These are phyloP conservation scores for Anastatica hierochuntica DNA, from an alignment of 345 rosid genomes.

Conservation along the genomic window DNA sequence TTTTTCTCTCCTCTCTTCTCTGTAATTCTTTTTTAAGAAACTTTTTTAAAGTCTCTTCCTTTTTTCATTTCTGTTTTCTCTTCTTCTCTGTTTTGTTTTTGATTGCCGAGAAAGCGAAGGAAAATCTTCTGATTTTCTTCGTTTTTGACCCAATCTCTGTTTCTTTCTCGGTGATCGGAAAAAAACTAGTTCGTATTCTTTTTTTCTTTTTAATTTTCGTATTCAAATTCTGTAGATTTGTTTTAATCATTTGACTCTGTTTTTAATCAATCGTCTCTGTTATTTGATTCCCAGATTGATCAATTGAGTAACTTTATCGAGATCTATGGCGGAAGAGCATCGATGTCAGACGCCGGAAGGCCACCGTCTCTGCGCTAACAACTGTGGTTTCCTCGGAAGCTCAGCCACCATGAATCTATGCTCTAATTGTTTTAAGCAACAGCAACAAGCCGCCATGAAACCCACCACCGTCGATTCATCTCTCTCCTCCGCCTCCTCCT, in stretches of 20 bases:
- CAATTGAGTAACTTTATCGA: neutral
- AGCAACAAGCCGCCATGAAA: conserved; percentile 31
- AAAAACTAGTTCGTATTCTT: neutral
- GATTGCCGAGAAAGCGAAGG: conserved; percentile 24
- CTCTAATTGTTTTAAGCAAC: conserved; percentile 37
- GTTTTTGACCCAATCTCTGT: conserved; percentile 15
- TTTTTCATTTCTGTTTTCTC: neutral
- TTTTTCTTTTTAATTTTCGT: neutral
- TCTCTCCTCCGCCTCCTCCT: conserved; percentile 15
- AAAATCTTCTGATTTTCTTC: neutral
- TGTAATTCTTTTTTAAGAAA: neutral
- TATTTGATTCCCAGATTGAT: conserved; percentile 1
- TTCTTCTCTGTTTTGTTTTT: neutral
- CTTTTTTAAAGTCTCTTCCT: neutral
- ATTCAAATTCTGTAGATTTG: neutral
- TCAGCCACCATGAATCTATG: conserved; percentile 49
- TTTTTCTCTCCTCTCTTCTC: conserved; percentile 18
- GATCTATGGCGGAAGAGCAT: conserved; percentile 49
- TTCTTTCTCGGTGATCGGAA: neutral
- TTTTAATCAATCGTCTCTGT: neutral
- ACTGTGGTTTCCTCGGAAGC: conserved; percentile 46
- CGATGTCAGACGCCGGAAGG: conserved; percentile 42
- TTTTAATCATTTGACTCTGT: neutral
- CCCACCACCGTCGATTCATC: conserved; percentile 35
- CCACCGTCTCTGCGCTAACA: conserved; percentile 40